A percentile compares a stretch with the other conserved stretches of the same genome.
These are phyloP conservation scores for Aspergillus felis DNA, from an alignment of 2,329 filamentous ascomycete genomes.

Conservation along the genomic window DNA sequence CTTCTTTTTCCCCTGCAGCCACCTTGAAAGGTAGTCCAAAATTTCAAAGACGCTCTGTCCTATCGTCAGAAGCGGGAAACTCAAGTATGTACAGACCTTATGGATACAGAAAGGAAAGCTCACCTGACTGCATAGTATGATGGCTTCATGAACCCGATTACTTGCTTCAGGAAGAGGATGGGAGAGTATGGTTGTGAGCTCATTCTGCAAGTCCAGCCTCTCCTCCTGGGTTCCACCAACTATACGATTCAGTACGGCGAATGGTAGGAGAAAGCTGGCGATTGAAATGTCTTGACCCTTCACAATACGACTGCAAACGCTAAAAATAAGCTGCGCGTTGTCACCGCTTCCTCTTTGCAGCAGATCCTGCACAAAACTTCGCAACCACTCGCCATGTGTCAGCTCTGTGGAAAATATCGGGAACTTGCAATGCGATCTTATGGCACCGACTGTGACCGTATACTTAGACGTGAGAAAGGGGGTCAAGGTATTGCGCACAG, in stretches of 20 bases:
- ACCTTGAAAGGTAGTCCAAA: conserved; percentile 86
- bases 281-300: conserved; percentile 82
- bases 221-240: conserved; percentile 66
- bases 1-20: conserved; percentile 75
- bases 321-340: conserved; percentile 74
- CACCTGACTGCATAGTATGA: conserved; percentile 84
- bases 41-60: conserved; percentile 77
- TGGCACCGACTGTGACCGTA: conserved; percentile 60
- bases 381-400: conserved; percentile 76
- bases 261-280: conserved; percentile 83
- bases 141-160: conserved; percentile 65
- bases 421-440: conserved; percentile 58
- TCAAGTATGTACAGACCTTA: neutral
- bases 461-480: conserved; percentile 88
- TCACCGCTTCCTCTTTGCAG: conserved; percentile 71
- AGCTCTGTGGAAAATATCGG: conserved; percentile 70
- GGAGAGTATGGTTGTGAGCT: conserved; percentile 71
- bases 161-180: conserved; percentile 52
- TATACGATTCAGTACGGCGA: conserved; percentile 77
- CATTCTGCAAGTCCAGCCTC: conserved; percentile 62
- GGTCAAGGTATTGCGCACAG: conserved; percentile 73
- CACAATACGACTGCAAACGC: conserved; percentile 75
- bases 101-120: conserved; percentile 20
- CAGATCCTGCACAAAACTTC: conserved; percentile 74
- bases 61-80: neutral